Percentiles rank a stretch among this genome's conserved stretches.
phyloP scores from a whole-genome alignment of 352 stramenopile species.

The Peronosclerospora sorghi region DNA sequence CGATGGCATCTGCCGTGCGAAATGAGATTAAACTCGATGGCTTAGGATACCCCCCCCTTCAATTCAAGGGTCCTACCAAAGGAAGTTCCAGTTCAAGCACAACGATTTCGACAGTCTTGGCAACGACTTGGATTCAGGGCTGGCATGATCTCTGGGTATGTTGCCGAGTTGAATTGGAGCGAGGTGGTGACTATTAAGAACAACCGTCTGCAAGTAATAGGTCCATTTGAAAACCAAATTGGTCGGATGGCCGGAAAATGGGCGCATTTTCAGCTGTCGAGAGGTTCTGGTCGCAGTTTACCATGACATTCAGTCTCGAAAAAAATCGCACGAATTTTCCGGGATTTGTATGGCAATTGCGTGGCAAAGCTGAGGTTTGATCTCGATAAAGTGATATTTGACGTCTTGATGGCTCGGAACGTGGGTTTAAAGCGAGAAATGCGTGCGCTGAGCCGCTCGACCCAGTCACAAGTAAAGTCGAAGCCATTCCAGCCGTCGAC shows the following conservation, averaged over 20 bases:
- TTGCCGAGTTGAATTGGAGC: slow-evolving; percentile 19
- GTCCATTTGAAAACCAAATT: slow-evolving; percentile 28
- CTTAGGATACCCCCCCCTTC: slow-evolving; percentile 65
- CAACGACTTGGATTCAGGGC: slow-evolving; percentile 31
- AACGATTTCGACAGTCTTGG: slow-evolving; percentile 32
- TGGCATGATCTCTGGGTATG: slow-evolving; percentile 36
- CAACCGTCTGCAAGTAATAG: background rate
- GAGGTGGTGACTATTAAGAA: background rate
- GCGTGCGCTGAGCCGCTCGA: slow-evolving; percentile 4
- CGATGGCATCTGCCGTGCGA: slow-evolving; percentile 28
- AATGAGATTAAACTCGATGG: slow-evolving; percentile 55
- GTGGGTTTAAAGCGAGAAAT: slow-evolving; percentile 8
- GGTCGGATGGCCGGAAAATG: slow-evolving; percentile 6
- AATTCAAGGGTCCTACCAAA: slow-evolving; percentile 55
- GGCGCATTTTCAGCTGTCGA: slow-evolving; percentile 10
- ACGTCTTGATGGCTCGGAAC: slow-evolving; percentile 10
- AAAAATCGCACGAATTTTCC: slow-evolving; percentile 6
- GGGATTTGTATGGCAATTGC: slow-evolving; percentile 9
- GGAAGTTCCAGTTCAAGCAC: slow-evolving; percentile 28
- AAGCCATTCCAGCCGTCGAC: slow-evolving; percentile 2
- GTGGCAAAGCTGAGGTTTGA: slow-evolving; percentile 27
- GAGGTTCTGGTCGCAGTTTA: slow-evolving; percentile 43
- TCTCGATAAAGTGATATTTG: slow-evolving; percentile 16
- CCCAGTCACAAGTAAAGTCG: background rate
- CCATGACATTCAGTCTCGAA: slow-evolving; percentile 28